Evolutionary conservation across 2,329 filamentous ascomycete genomes (phyloP), one percentile per base, ranked within the genome.

Genomic region (Calycina herbarum): DNA sequence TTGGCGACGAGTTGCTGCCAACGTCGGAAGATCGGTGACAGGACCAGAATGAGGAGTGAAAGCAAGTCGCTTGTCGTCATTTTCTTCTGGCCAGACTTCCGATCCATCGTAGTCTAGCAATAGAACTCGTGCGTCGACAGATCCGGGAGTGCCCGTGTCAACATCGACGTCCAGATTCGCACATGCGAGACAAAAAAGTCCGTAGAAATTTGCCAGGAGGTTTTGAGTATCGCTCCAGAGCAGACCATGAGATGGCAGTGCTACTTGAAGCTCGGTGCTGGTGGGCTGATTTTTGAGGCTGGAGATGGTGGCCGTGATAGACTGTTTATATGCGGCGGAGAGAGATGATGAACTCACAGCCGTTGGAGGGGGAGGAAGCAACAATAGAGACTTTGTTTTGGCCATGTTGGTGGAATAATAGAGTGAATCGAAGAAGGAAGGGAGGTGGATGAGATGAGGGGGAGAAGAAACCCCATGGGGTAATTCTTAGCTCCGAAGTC

Each of bases 161-260:
- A 89, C 79, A 80, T 83, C 58, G 80, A 80, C 59, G 86, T 65
- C 69, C 13, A 72, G 80, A 69, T 87, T 83, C 13, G 88, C 86
- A 68, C 90, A 92, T n/a, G 92, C 81, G 57, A 88, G 80, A 40
- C 89, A 89, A 64, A 95, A 81, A 60, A 97, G 83, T 72, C 88
- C 88, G 82, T 98, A 98, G 29, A 96, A 76, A 31, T 86, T 85
- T 2, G 91, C 90, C 27, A 97, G 79, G 5, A 94, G 81, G n/a
- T 84, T 82, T 77, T 97, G 93, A 0, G 88, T 85, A n/a, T 83
- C 79, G 40, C 82, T 75, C 84, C 93, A 96, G n/a, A 76, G 64
- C 31, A 72, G 57, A 58, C 82, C 79, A 13, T 93, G 82, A 61
- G 89, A 81, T 1, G 89, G 86, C 59, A 85, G 85, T 1, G 85